Evolutionary conservation across 495 filamentous ascomycete genomes (phyloP).

Genomic region (Penicillium diatomitis): DNA sequence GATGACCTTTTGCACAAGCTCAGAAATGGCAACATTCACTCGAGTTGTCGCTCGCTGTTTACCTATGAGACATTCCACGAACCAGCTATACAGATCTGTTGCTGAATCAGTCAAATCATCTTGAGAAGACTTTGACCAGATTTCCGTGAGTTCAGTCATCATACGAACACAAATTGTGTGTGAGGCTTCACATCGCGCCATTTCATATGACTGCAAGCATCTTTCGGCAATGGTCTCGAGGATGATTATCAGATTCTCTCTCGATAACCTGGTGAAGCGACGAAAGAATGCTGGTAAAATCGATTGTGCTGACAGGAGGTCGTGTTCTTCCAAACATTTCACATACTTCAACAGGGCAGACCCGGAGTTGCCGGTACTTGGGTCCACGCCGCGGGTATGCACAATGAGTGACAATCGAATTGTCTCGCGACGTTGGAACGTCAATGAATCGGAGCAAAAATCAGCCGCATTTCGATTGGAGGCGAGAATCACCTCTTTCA

Average conservation of each 20-base stretch:
- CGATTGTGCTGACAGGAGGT: conserved; percentile 47
- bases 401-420: conserved; percentile 27
- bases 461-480: conserved; percentile 22
- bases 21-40: conserved; percentile 56
- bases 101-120: conserved; percentile 52
- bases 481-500: conserved; percentile 16
- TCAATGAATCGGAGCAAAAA: conserved; percentile 19
- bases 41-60: conserved; percentile 55
- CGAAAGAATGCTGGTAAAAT: conserved; percentile 40
- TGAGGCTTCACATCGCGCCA: conserved; percentile 70
- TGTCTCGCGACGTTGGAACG: conserved; percentile 31
- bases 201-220: conserved; percentile 53
- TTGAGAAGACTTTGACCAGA: conserved; percentile 50
- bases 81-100: conserved; percentile 71
- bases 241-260: conserved; percentile 32
- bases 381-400: conserved; percentile 18
- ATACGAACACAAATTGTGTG: conserved; percentile 59
- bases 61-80: conserved; percentile 54
- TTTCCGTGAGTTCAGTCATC: conserved; percentile 51
- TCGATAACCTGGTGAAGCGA: conserved; percentile 19
- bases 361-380: conserved; percentile 24
- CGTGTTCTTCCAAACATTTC: conserved; percentile 44
- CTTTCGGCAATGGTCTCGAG: conserved; percentile 46
- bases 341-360: conserved; percentile 49
- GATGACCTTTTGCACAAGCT: conserved; percentile 58